A percentile compares a stretch with the other conserved stretches of the same genome.
These are phyloP conservation scores for Fusarium sp. DNA, from an alignment of 2,329 filamentous ascomycete genomes.

Conservation along the genomic window DNA sequence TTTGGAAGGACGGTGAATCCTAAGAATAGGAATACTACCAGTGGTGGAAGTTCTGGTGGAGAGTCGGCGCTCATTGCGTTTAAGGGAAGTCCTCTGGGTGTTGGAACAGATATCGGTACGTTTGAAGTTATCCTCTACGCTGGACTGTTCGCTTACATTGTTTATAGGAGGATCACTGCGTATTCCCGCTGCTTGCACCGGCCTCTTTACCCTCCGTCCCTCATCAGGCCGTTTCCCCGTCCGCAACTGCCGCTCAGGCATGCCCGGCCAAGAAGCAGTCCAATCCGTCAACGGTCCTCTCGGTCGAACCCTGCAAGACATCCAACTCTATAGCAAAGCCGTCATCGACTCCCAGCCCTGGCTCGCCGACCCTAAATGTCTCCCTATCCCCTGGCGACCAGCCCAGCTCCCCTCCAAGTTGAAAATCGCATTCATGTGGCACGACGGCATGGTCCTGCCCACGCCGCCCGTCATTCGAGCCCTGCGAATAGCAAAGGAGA, in stretches of 20 bases:
- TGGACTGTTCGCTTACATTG: background rate
- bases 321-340: constrained; percentile 64
- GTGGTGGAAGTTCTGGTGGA: constrained; percentile 74
- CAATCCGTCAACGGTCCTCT: constrained; percentile 73
- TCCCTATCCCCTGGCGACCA: constrained; percentile 67
- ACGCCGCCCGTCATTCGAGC: constrained; percentile 73
- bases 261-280: constrained; percentile 74
- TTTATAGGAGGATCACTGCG: constrained; percentile 62
- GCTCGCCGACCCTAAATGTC: constrained; percentile 66
- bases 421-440: constrained; percentile 70
- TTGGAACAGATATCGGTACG: constrained; percentile 70
- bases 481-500: constrained; percentile 57
- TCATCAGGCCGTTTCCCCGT: constrained; percentile 71
- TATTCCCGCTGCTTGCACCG: constrained; percentile 65
- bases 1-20: constrained; percentile 73
- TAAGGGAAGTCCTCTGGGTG: constrained; percentile 67
- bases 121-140: rapidly evolving
- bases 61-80: constrained; percentile 72
- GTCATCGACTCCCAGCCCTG: constrained; percentile 66
- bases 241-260: constrained; percentile 62
- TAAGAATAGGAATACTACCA: constrained; percentile 66
- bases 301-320: constrained; percentile 64
- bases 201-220: constrained; percentile 66
- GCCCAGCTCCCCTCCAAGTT: constrained; percentile 54
- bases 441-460: constrained; percentile 72